Conservation (phyloP, 2,329 filamentous ascomycete genomes). For the Dendryphion nanum region DNA sequence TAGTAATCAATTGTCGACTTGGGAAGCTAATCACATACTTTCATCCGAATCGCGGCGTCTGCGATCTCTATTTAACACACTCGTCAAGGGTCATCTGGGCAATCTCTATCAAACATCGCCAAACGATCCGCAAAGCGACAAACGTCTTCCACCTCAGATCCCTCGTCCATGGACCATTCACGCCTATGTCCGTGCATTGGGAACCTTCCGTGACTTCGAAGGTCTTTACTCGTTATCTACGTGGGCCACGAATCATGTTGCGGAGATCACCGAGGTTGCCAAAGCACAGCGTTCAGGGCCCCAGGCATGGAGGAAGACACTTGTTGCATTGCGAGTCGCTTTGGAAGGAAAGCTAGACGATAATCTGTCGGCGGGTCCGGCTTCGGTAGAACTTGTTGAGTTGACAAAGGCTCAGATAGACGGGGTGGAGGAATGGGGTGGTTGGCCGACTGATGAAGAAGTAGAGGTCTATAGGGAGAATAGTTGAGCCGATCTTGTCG, state of each 20-base stretch:
- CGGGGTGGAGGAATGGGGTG: conserved; percentile 40
- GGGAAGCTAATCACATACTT: too few species aligned
- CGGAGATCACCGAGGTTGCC: conserved; percentile 25
- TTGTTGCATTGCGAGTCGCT: conserved; percentile 43
- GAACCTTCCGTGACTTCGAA: conserved; percentile 57
- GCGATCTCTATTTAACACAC: too few species aligned
- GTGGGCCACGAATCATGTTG: conserved; percentile 52
- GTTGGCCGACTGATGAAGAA: conserved; percentile 45
- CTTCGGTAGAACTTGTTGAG: conserved; percentile 29
- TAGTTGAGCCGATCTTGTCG: neutral
- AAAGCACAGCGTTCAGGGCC: conserved; percentile 23
- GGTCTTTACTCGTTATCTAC: conserved; percentile 57
- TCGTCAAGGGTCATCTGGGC: too few species aligned
- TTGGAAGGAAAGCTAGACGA: conserved; percentile 34
- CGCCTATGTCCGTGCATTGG: conserved; percentile 63
- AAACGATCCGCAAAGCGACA: too few species aligned
- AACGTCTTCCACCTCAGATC: conserved; percentile 38
- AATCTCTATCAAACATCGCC: too few species aligned
- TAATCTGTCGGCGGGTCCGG: conserved; percentile 6
- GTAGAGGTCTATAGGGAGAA: conserved; percentile 29
- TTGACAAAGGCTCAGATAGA: conserved; percentile 35
- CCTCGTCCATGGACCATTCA: conserved; percentile 53
- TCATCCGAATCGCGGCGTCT: too few species aligned
- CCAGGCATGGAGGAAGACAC: conserved; percentile 21
- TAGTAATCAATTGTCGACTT: too few species aligned